These are phyloP conservation scores for Wallemia ichthyophaga DNA, from an alignment of 1,284 basidiomycete genomes.

Conservation along the genomic window DNA sequence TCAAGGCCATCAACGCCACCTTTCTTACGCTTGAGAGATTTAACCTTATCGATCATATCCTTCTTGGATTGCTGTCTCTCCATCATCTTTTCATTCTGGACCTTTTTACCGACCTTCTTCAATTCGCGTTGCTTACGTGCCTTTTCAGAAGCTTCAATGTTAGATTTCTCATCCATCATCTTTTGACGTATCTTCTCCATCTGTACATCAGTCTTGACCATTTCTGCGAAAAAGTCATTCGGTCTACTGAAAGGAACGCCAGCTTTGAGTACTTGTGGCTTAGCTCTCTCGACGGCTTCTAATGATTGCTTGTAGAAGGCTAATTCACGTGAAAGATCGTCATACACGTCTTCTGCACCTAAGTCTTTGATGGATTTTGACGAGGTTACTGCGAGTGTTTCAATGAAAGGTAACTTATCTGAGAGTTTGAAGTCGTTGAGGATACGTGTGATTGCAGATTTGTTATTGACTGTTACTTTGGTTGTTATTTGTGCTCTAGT, in stretches of 20 bases:
- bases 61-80: conserved; percentile 32
- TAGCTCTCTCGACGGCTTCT: conserved; percentile 43
- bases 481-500: conserved; percentile 28
- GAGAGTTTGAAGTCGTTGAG: conserved; percentile 47
- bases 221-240: conserved; percentile 86
- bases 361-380: conserved; percentile 35
- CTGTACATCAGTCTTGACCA: conserved; percentile 91
- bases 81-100: conserved; percentile 56
- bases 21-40: conserved; percentile 22
- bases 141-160: conserved; percentile 71
- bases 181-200: conserved; percentile 89
- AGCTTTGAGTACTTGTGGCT: conserved; percentile 35
- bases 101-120: conserved; percentile 95
- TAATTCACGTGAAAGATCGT: conserved; percentile 76
- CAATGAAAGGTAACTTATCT: conserved; percentile 48
- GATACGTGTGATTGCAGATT: conserved; percentile 50
- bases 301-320: conserved; percentile 93
- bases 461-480: conserved; percentile 56
- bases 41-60: conserved; percentile 14
- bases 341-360: conserved; percentile 32
- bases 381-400: conserved; percentile 45
- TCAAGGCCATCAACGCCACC: conserved; percentile 41
- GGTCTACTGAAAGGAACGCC: conserved; percentile 70
- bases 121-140: conserved; percentile 74
- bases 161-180: conserved; percentile 59